A percentile compares a stretch with the other conserved stretches of the same genome.
These are phyloP conservation scores for Chalciporus sphaerocephalus DNA, from an alignment of 768 basidiomycete genomes.

Conservation along the genomic window DNA sequence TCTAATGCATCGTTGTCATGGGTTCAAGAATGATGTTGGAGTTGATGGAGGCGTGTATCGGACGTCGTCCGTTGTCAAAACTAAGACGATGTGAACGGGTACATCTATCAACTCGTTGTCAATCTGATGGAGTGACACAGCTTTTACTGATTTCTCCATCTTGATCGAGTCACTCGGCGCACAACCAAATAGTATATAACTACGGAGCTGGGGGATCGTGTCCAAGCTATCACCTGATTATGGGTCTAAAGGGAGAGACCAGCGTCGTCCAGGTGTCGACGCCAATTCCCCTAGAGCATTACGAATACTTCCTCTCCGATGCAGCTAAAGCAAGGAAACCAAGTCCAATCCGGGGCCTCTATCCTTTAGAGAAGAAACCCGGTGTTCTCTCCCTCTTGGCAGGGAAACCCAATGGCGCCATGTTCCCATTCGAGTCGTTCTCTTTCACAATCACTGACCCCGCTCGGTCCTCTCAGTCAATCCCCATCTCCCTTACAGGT, in stretches of 20 bases:
- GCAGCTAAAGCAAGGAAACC: conserved; percentile 58
- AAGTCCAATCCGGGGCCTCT: conserved; percentile 64
- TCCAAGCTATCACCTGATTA: background rate
- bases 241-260: background rate
- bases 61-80: too few relatives aligned
- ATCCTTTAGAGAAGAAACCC: conserved; percentile 72
- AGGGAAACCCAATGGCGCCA: conserved; percentile 86
- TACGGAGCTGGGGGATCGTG: background rate
- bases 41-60: too few relatives aligned
- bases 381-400: conserved; percentile 80
- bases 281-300: conserved; percentile 49
- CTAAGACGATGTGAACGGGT: too few relatives aligned
- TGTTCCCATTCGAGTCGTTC: conserved; percentile 87
- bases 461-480: conserved; percentile 40
- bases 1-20: too few relatives aligned
- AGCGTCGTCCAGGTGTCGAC: conserved; percentile 1
- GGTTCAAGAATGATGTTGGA: too few relatives aligned
- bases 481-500: conserved; percentile 50
- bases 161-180: background rate
- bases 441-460: conserved; percentile 59
- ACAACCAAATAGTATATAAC: conserved; percentile 1
- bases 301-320: conserved; percentile 57
- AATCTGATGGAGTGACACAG: background rate
- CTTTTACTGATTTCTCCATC: background rate
- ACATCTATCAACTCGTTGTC: background rate